Evolutionary conservation across 2,329 filamentous ascomycete genomes (phyloP).

Genomic region (Alternaria consortialis): DNA sequence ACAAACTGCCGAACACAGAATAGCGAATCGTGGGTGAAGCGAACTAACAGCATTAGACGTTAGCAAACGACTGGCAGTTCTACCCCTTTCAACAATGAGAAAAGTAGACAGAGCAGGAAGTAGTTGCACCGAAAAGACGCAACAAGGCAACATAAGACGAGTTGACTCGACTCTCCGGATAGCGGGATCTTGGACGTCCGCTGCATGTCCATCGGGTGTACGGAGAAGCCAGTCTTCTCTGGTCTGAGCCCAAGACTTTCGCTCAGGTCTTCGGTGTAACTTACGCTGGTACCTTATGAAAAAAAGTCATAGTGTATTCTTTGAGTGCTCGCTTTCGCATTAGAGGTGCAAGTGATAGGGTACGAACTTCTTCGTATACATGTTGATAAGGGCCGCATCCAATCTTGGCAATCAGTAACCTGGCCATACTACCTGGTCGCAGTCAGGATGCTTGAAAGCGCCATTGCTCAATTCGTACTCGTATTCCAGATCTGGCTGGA

Average conservation of each 20-base stretch:
- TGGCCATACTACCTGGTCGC: slow-evolving; percentile 18
- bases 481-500: slow-evolving; percentile 62
- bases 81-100: neutral
- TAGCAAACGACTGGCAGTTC: neutral
- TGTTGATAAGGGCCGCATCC: neutral
- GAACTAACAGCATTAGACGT: neutral
- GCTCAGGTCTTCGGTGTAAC: neutral
- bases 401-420: slow-evolving; percentile 6
- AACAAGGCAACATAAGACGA: neutral
- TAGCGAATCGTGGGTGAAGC: neutral
- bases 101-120: neutral
- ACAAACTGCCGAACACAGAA: neutral
- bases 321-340: neutral
- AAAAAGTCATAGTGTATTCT: neutral
- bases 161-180: neutral
- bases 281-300: too few relatives aligned
- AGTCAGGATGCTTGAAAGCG: slow-evolving; percentile 28
- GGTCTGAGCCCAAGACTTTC: neutral
- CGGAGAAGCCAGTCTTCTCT: neutral
- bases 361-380: neutral
- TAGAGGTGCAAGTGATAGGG: neutral
- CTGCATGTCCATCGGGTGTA: neutral
- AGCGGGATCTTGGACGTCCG: neutral
- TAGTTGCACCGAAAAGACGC: too few relatives aligned
- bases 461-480: slow-evolving; percentile 48